Evolutionary conservation across 257 asterid genomes (phyloP).

Genomic region (Penstemon eatonii): DNA sequence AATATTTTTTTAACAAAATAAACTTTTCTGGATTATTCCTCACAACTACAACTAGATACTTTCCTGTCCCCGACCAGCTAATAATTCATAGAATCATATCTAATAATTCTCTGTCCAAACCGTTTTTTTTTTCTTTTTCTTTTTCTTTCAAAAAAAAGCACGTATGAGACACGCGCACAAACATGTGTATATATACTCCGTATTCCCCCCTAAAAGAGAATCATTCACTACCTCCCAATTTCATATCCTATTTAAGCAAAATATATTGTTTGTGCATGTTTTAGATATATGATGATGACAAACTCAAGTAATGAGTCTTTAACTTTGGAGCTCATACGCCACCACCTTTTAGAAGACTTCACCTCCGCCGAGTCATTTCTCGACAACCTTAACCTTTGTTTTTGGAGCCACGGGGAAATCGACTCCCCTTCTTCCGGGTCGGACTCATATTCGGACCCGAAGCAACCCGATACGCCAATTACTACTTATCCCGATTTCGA

Average conservation of each 20-base stretch:
- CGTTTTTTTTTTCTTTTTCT: neutral
- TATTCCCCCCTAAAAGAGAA: neutral
- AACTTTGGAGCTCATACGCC: constrained; percentile 55
- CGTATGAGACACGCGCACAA: too few species aligned
- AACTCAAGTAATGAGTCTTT: constrained; percentile 33
- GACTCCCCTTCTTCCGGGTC: constrained; percentile 43
- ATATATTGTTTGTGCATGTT: neutral
- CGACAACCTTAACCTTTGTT: constrained; percentile 40
- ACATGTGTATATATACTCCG: neutral
- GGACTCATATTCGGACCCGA: constrained; percentile 31
- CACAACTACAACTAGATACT: neutral
- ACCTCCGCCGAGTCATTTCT: constrained; percentile 43
- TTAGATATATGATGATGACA: constrained; percentile 25
- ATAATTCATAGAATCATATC: too few species aligned
- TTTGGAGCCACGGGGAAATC: constrained; percentile 23
- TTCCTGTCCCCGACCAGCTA: constrained; percentile 20
- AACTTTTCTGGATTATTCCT: neutral
- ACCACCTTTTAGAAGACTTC: constrained; percentile 57
- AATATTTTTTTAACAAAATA: too few species aligned
- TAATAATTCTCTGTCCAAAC: neutral
- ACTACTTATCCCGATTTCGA: constrained; percentile 28
- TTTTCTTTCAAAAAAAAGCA: neutral
- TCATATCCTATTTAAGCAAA: neutral
- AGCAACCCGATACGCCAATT: constrained; percentile 33
- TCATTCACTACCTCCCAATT: neutral